phyloP scores from a whole-genome alignment of 169 alveolate genomes.

The Pseudocohnilembus persalinus region DNA sequence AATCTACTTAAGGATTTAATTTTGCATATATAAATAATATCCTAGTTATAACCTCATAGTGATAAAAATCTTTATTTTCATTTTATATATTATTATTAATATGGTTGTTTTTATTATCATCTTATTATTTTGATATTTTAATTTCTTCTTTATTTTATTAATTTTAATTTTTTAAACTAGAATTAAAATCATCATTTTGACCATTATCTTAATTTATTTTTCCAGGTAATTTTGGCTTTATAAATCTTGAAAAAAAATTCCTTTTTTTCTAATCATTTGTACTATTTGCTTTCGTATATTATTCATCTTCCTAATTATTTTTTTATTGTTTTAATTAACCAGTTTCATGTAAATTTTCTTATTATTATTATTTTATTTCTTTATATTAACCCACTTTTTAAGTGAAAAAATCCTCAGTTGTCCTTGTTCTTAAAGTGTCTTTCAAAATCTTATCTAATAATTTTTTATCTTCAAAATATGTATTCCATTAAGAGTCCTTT shows the following conservation, averaged over 20 bases:
- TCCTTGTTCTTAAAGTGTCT: not conserved
- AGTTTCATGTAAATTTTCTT: no score
- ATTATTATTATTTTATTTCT: not conserved
- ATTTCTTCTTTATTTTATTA: no score
- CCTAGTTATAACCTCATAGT: not conserved
- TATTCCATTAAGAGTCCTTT: not conserved
- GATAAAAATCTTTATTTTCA: not conserved
- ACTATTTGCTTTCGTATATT: not conserved
- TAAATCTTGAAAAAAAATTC: not conserved
- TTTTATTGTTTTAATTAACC: not conserved
- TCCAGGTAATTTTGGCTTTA: not conserved
- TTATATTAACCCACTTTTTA: not conserved
- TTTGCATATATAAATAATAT: not conserved
- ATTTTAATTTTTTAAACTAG: not conserved
- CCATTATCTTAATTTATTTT: no score
- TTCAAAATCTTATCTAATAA: not conserved
- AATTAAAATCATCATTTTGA: not conserved
- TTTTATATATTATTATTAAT: no score
- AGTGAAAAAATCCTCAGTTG: not conserved
- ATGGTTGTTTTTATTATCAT: not conserved
- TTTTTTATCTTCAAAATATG: not conserved
- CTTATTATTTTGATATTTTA: not conserved
- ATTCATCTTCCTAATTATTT: not conserved
- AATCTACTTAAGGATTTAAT: not conserved
- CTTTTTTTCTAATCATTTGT: not conserved